phyloP scores from a whole-genome alignment of 306 rosid genomes.

The Inga oerstediana region DNA sequence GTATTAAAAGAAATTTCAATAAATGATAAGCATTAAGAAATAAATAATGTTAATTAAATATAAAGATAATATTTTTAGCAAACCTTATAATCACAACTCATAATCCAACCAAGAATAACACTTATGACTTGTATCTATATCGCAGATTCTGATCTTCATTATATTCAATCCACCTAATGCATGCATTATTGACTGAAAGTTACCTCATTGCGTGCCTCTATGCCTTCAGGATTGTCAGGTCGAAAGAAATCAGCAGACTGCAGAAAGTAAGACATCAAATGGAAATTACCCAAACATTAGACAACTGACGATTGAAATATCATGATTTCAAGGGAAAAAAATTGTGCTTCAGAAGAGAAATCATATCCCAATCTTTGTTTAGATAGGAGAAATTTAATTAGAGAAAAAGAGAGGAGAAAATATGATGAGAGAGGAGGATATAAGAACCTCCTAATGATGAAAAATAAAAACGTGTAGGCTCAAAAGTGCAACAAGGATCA shows the following conservation, averaged over 20 bases:
- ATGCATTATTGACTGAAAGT: conserved; percentile 33
- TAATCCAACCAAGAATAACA: conserved; percentile 10
- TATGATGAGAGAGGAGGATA: neutral
- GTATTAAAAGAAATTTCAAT: conserved; percentile 1
- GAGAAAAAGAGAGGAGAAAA: neutral
- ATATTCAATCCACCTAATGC: conserved; percentile 25
- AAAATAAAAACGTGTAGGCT: neutral
- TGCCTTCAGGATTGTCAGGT: conserved; percentile 96
- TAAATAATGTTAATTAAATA: neutral
- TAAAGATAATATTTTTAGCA: conserved; percentile 19
- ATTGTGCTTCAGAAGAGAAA: neutral
- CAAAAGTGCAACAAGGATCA: neutral
- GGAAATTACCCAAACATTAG: conserved; percentile 17
- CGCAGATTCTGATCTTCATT: neutral
- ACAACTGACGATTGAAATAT: conserved; percentile 28
- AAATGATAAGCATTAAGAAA: conserved; percentile 15
- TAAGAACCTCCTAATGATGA: neutral
- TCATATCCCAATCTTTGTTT: neutral
- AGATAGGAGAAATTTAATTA: neutral
- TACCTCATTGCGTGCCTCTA: conserved; percentile 99
- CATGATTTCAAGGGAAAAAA: conserved; percentile 20
- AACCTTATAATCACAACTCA: conserved; percentile 15
- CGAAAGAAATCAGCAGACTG: conserved; percentile 96
- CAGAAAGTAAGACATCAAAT: conserved; percentile 35
- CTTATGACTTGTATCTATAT: neutral